Evolutionary conservation across 2,329 filamentous ascomycete species (phyloP), one percentile per base, ranked within the genome.

Genomic region (Cordyceps farinosa): DNA sequence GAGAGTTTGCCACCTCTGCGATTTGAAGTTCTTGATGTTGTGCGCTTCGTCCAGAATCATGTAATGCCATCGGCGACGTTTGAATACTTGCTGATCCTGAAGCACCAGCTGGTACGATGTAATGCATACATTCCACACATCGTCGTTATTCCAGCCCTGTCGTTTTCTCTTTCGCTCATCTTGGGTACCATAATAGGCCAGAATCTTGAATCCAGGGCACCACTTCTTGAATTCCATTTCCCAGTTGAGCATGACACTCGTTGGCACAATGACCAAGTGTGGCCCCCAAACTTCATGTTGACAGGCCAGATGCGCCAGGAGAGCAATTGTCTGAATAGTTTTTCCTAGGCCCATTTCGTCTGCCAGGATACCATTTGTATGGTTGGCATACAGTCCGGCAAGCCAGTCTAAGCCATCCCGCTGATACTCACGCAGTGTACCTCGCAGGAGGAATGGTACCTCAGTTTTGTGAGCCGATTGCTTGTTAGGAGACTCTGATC

Each of bases 191-290:
- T 98, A 99, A 78, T 99, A 99, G 0, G 93, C 95, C 64, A 99
- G 82, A 62, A 99, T 96, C 74, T 97, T 98, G 82, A 99, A 99
- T 0, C 95, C 94, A 3, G 96, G 95, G 63, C 93, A 91, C 87
- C 94, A 99, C 74, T 99, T 99, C 73, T 98, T 98, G 83, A 99
- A 99, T 76, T 99, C 95, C 90, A 98, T 98, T 75, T 99, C 96
- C 95, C 95, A 99, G 73, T 99, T 99, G 67, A 99, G 86, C 84
- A 99, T 97, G 55, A 99, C 96, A 76, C 93, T 98, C 2, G 95
- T 99, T 1, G 95, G 95, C 2, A 99, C 95, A 65, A 99, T 90
- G 55, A 99, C 91, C 30, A 99, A 80, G 79, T 99, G 95, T 1
- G 95, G 92, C 0, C 96, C 95, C 96, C 95, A 99, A 5, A 96